phyloP scores from a whole-genome alignment of 2,329 filamentous ascomycete species.

The Orbilia javanica region DNA sequence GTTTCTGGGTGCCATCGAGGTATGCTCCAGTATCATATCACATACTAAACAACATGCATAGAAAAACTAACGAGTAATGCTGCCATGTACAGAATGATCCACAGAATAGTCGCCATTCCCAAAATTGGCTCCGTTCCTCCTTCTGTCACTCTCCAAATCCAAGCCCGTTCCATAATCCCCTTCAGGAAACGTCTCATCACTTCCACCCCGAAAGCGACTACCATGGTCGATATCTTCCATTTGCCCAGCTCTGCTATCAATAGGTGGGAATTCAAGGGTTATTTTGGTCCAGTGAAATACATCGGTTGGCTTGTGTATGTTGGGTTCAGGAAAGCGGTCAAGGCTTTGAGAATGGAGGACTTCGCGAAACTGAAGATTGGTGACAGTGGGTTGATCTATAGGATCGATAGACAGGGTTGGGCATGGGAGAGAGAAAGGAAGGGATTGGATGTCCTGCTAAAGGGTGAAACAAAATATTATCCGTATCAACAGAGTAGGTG shows the following conservation, averaged over 20 bases:
- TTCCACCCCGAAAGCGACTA: slow-evolving; percentile 27
- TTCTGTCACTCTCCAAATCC: slow-evolving; percentile 39
- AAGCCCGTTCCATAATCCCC: slow-evolving; percentile 49
- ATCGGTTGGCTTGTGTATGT: slow-evolving; percentile 35
- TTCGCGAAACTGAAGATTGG: slow-evolving; percentile 49
- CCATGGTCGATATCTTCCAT: slow-evolving; percentile 35
- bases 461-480: slow-evolving; percentile 38
- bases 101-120: slow-evolving; percentile 45
- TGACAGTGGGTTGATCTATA: slow-evolving; percentile 34
- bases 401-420: slow-evolving; percentile 49
- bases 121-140: slow-evolving; percentile 2
- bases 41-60: neutral
- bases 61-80: slow-evolving; percentile 21
- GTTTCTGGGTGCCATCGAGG: slow-evolving; percentile 54
- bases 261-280: slow-evolving; percentile 40
- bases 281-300: slow-evolving; percentile 49
- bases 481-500: slow-evolving; percentile 12
- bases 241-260: neutral
- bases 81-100: slow-evolving; percentile 23
- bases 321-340: slow-evolving; percentile 16
- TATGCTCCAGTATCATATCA: neutral
- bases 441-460: slow-evolving; percentile 47
- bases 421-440: slow-evolving; percentile 53
- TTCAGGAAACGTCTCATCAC: slow-evolving; percentile 36
- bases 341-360: slow-evolving; percentile 37